Base-by-base conservation (phyloP, 2,329 filamentous ascomycete species). In the Phyllosticta paracitricarpa region DNA sequence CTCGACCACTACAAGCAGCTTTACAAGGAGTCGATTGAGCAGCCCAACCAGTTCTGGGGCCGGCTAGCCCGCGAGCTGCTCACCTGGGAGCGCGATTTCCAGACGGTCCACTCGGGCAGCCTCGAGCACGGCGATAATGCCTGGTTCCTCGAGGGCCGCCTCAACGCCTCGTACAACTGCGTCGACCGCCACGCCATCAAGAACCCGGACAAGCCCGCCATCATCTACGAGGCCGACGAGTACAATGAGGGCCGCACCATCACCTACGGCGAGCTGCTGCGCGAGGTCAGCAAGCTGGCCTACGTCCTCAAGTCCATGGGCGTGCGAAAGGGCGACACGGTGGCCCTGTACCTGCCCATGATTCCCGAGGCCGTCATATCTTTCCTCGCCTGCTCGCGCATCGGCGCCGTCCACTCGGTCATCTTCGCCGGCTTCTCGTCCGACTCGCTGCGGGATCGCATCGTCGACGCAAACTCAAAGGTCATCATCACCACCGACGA, bases 191-290 rank as follows among this genome's bases (percentile, higher is more conserved):
- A 97, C 76, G 94, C 94, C n/a, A 84, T 95, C 77, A 91, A 92
- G 78, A 86, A 96, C 77, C 94, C 94, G 56, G 80, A 97, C 78
- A 91, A 88, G 78, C 86, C 94, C 56, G 94, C 94, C 74, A 96
- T 99, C 78, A 96, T 97, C 79, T 99, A 97, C 80, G 94, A 99
- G 80, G 93, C 92, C 64, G 94, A 99, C 71, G 94, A 99, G 77
- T 84, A 88, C 52, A 82, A 78, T 59, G 89, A 96, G 72, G 92
- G 94, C 71, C 91, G 93, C 67, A 92, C 83, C 66, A 88, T 99
- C 75, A 94, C 90, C 66, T 99, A 97, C 70, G 84, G 88, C 69
- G 92, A 99, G 82, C 88, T 99, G 58, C 84, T 97, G 64, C 87
- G 91, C 65, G 85, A 99, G 76, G 93, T 99, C 58, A 97, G 88